phyloP scores from a whole-genome alignment of 208 protist genomes.

The Acanthamoeba comandoni region DNA sequence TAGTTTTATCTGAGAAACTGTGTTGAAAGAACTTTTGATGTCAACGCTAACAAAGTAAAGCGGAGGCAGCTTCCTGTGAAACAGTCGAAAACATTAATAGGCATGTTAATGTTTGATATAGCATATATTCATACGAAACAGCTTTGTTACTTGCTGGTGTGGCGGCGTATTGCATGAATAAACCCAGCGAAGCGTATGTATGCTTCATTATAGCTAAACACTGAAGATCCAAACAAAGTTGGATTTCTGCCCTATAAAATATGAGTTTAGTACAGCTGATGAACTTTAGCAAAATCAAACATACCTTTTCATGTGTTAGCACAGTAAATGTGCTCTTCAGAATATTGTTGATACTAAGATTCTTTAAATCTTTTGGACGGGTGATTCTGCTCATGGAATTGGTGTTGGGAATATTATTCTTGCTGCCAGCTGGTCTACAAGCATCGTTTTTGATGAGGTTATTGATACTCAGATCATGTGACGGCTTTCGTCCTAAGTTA shows the following conservation, averaged over 20 bases:
- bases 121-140: no score
- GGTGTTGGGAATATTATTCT: no score
- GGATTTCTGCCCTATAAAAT: slow-evolving; percentile 27
- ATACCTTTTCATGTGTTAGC: slow-evolving; percentile 40
- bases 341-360: slow-evolving; percentile 44
- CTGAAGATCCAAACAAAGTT: slow-evolving; percentile 36
- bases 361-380: no score
- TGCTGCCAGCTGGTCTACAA: no score
- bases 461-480: not conserved
- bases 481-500: slow-evolving; percentile 56
- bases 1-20: not conserved
- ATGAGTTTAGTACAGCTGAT: no score
- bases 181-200: slow-evolving; percentile 53
- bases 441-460: no score
- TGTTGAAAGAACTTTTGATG: slow-evolving; percentile 73
- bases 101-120: no score
- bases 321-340: slow-evolving; percentile 43
- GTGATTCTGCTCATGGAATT: no score
- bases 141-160: not conserved
- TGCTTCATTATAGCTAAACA: slow-evolving; percentile 74
- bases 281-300: no score
- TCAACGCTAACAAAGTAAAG: slow-evolving; percentile 72
- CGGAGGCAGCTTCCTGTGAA: slow-evolving; percentile 3
- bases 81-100: no score
- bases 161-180: slow-evolving; percentile 30